These are phyloP conservation scores for Vickermania spadyakhi DNA, from an alignment of 208 protist species.

Conservation along the genomic window DNA sequence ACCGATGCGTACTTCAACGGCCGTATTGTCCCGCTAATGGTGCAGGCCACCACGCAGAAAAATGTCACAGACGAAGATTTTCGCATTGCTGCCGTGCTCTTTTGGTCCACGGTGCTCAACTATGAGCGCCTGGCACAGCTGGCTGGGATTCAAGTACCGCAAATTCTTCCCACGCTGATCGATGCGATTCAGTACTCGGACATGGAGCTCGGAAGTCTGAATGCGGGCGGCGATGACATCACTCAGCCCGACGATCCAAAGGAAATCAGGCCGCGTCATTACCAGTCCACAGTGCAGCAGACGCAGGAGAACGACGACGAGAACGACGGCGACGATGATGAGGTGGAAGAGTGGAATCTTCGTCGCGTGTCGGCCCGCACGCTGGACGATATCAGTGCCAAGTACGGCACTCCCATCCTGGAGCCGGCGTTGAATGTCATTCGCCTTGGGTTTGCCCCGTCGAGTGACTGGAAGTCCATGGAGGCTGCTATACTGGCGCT, in stretches of 20 bases:
- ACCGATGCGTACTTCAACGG: conserved; percentile 34
- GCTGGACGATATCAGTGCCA: conserved; percentile 79
- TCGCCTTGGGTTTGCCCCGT: conserved; percentile 60
- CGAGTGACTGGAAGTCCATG: conserved; percentile 53
- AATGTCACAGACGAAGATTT: conserved; percentile 38
- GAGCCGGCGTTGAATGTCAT: conserved; percentile 67
- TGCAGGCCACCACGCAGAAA: conserved; percentile 23
- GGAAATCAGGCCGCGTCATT: conserved; percentile 79
- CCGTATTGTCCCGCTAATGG: conserved; percentile 48
- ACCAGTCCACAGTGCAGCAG: conserved; percentile 42
- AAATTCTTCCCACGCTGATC: conserved; percentile 76
- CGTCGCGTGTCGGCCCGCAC: conserved; percentile 81
- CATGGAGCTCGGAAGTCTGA: conserved; percentile 81
- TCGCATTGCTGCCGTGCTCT: conserved; percentile 76
- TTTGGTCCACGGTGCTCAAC: conserved; percentile 67
- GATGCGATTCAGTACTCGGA: conserved; percentile 87
- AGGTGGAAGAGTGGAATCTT: conserved; percentile 89
- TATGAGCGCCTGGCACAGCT: conserved; percentile 65
- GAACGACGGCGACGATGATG: conserved; percentile 76
- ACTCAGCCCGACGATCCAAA: conserved; percentile 72
- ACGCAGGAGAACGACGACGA: conserved; percentile 49
- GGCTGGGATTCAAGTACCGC: conserved; percentile 28
- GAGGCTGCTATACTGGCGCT: conserved; percentile 90
- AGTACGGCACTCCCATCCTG: conserved; percentile 77
- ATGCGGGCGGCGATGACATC: conserved; percentile 68